Evolutionary conservation across 192 early-diverging fungal species (phyloP).

Genomic region (Mortierella claussenii): DNA sequence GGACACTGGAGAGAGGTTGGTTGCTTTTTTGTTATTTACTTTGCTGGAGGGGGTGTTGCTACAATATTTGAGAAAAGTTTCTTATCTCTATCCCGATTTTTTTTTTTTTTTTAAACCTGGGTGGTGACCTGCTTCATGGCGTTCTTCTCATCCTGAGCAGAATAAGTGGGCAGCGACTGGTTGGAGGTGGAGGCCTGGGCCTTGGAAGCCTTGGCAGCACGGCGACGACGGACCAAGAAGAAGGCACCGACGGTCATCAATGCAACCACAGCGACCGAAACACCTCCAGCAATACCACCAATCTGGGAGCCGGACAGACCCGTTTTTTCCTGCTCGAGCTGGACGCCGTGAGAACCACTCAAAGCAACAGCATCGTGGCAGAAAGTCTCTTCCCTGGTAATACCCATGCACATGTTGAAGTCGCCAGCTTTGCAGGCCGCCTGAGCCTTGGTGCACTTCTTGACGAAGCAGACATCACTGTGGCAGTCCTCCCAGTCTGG

Average conservation of each 20-base stretch:
- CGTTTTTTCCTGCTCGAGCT: background rate
- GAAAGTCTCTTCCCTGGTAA: slow-evolving; percentile 18
- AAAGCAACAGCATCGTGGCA: slow-evolving; percentile 21
- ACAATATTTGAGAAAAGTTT: no score
- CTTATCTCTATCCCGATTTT: no score
- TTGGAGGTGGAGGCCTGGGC: slow-evolving; percentile 13
- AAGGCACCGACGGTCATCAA: slow-evolving; percentile 31
- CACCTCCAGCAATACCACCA: slow-evolving; percentile 50
- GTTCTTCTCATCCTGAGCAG: slow-evolving; percentile 44
- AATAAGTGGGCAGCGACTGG: slow-evolving; percentile 22
- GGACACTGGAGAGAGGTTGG: no score
- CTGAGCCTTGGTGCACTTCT: slow-evolving; percentile 47
- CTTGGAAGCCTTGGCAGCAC: slow-evolving; percentile 31
- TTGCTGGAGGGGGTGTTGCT: no score
- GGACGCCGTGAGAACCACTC: slow-evolving; percentile 4
- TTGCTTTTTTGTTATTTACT: no score
- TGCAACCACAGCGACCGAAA: slow-evolving; percentile 38
- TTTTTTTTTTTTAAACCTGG: background rate
- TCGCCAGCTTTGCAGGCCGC: slow-evolving; percentile 37
- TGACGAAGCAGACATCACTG: slow-evolving; percentile 35
- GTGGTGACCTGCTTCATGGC: slow-evolving; percentile 33
- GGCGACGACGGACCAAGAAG: slow-evolving; percentile 39
- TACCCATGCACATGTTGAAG: slow-evolving; percentile 34
- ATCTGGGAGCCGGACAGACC: slow-evolving; percentile 24
- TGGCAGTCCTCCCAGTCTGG: slow-evolving; percentile 53